These are phyloP conservation scores for Penicillium paradoxum DNA, from an alignment of 495 filamentous ascomycete genomes.

Conservation along the genomic window DNA sequence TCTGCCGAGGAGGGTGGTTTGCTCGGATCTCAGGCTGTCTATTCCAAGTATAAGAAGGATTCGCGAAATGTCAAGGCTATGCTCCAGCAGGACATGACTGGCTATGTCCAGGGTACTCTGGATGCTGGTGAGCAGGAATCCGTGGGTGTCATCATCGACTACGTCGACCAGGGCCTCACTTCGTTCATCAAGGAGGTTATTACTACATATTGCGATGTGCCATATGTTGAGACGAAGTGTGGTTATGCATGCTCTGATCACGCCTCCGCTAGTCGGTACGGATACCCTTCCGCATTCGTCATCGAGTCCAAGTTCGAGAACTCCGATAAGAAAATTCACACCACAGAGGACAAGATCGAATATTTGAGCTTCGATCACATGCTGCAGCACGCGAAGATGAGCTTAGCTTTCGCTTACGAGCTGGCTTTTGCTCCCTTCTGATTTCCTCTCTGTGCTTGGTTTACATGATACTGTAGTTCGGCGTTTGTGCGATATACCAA, in stretches of 20 bases:
- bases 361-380: constrained; percentile 95
- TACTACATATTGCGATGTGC: constrained; percentile 83
- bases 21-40: constrained; percentile 82
- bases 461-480: constrained; percentile 3
- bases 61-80: constrained; percentile 84
- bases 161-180: constrained; percentile 75
- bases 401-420: constrained; percentile 84
- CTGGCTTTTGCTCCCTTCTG: constrained; percentile 51
- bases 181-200: constrained; percentile 89
- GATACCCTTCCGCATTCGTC: constrained; percentile 92
- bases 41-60: constrained; percentile 72
- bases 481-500: constrained; percentile 19
- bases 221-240: constrained; percentile 86
- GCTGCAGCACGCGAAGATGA: constrained; percentile 93
- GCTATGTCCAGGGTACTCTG: constrained; percentile 77
- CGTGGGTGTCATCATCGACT: constrained; percentile 92
- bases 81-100: constrained; percentile 99
- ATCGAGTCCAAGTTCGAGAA: constrained; percentile 87
- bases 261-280: constrained; percentile 91
- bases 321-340: constrained; percentile 84
- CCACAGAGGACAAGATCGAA: constrained; percentile 80
- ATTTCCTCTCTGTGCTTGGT: constrained; percentile 9
- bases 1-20: constrained; percentile 88
- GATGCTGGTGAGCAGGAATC: constrained; percentile 78
- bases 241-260: constrained; percentile 98